These are phyloP conservation scores for Aspergillus saccharolyticus DNA, from an alignment of 495 filamentous ascomycete species.

Conservation along the genomic window DNA sequence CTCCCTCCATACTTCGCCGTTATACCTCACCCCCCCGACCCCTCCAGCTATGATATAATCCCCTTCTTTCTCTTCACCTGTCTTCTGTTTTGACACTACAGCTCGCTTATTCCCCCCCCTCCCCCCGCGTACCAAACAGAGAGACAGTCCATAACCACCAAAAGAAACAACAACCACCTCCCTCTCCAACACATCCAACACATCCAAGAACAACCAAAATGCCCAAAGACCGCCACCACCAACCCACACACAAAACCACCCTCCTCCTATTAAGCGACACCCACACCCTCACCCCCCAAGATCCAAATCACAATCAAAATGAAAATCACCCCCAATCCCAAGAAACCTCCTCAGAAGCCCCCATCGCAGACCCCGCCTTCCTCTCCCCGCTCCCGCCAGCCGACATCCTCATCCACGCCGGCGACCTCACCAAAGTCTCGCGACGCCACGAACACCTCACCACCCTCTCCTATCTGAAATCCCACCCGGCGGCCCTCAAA, in stretches of 20 bases:
- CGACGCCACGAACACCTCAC: constrained; percentile 48
- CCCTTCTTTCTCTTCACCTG: too few species aligned
- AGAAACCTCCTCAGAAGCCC: neutral
- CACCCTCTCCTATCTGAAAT: constrained; percentile 49
- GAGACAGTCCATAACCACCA: neutral
- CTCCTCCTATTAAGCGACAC: constrained; percentile 63
- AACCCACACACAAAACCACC: constrained; percentile 32
- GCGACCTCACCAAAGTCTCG: constrained; percentile 66
- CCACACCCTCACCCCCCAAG: constrained; percentile 40
- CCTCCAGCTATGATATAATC: too few species aligned
- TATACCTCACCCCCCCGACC: too few species aligned
- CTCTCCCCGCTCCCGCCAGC: constrained; percentile 46
- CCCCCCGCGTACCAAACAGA: neutral
- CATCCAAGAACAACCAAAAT: neutral
- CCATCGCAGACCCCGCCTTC: constrained; percentile 30
- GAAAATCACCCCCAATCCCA: too few species aligned
- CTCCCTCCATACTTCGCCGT: too few species aligned
- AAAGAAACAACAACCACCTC: constrained; percentile 6
- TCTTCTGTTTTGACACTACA: too few species aligned
- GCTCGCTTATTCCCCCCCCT: too few species aligned
- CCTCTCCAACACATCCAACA: too few species aligned
- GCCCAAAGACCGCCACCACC: neutral
- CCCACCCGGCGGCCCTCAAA: constrained; percentile 61
- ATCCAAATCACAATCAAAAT: too few species aligned
- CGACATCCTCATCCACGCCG: constrained; percentile 68